Conservation (phyloP, 2,329 filamentous ascomycete genomes). For the Neonectria magnoliae region DNA sequence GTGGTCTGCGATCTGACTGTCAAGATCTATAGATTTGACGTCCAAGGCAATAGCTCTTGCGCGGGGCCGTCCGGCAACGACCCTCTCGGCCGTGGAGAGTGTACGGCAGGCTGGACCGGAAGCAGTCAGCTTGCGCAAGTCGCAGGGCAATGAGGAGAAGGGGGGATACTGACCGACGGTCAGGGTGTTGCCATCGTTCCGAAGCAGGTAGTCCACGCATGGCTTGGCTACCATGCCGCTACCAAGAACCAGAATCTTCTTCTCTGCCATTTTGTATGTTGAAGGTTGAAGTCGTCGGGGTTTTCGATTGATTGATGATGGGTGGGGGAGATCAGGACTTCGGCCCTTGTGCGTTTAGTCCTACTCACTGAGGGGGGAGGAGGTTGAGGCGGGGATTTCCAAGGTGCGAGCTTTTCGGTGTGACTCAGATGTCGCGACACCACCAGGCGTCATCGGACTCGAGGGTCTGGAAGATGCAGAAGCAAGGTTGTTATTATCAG, state of each 20-base stretch:
- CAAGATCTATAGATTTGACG: slow-evolving; percentile 29
- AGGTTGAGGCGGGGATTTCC: too few relatives aligned
- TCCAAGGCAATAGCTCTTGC: slow-evolving; percentile 27
- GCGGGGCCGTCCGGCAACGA: not conserved
- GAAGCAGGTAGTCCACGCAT: slow-evolving; percentile 32
- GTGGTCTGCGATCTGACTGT: slow-evolving; percentile 24
- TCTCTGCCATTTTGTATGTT: slow-evolving; percentile 1
- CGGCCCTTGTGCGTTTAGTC: too few relatives aligned
- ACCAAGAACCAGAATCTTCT: slow-evolving; percentile 31
- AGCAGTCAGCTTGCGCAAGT: not conserved
- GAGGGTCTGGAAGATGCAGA: too few relatives aligned
- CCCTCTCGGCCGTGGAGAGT: slow-evolving; percentile 5
- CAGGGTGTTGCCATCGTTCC: slow-evolving; percentile 19
- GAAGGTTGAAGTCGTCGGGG: too few relatives aligned
- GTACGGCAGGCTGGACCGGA: slow-evolving; percentile 26
- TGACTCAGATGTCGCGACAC: too few relatives aligned
- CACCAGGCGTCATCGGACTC: too few relatives aligned
- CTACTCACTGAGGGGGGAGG: too few relatives aligned
- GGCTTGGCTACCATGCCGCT: slow-evolving; percentile 33
- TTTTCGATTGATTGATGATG: too few relatives aligned
- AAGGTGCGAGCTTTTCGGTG: too few relatives aligned
- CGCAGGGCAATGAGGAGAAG: not conserved
- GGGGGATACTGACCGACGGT: slow-evolving; percentile 23
- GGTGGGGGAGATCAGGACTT: too few relatives aligned
- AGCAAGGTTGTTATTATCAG: too few relatives aligned